Evolutionary conservation across 345 rosid genomes (phyloP).

Genomic region (Euphorbia peplus): DNA sequence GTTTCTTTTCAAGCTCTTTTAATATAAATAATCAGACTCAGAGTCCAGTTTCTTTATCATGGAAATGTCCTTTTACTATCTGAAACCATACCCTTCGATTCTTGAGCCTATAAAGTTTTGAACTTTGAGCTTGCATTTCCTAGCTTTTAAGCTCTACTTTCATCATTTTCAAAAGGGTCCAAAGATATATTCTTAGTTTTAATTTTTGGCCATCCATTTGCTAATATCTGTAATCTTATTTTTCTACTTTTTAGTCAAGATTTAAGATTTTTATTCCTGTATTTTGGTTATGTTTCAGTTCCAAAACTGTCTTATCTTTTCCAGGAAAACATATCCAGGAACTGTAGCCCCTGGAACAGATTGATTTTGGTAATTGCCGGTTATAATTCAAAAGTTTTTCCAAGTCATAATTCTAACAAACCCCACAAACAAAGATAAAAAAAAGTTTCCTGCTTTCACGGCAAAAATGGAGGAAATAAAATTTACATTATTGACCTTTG

Average conservation of each 20-base stretch:
- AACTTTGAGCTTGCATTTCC: slow-evolving; percentile 14
- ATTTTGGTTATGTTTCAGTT: not conserved
- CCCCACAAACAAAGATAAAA: slow-evolving; percentile 27
- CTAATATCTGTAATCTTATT: not conserved
- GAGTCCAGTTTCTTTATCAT: not conserved
- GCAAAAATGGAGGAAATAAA: slow-evolving; percentile 41
- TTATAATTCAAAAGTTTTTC: slow-evolving; percentile 4
- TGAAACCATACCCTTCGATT: slow-evolving; percentile 8
- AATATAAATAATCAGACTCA: not conserved
- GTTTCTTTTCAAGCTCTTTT: slow-evolving; percentile 23
- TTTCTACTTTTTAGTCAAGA: slow-evolving; percentile 7
- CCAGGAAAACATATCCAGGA: not conserved
- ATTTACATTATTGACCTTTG: slow-evolving; percentile 40
- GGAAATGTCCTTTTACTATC: slow-evolving; percentile 6
- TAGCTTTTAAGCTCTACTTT: slow-evolving; percentile 2
- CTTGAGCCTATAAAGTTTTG: slow-evolving; percentile 28
- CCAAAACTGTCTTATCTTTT: not conserved
- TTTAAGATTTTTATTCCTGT: slow-evolving; percentile 3
- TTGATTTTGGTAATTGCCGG: no score
- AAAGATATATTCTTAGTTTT: slow-evolving; percentile 3
- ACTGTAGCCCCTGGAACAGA: no score
- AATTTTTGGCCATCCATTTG: not conserved
- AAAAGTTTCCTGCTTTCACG: slow-evolving; percentile 47
- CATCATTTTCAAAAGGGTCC: slow-evolving; percentile 1
- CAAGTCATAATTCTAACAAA: slow-evolving; percentile 5